Evolutionary conservation across 2,329 filamentous ascomycete genomes (phyloP).

Genomic region (Trichoderma afroharzianum): DNA sequence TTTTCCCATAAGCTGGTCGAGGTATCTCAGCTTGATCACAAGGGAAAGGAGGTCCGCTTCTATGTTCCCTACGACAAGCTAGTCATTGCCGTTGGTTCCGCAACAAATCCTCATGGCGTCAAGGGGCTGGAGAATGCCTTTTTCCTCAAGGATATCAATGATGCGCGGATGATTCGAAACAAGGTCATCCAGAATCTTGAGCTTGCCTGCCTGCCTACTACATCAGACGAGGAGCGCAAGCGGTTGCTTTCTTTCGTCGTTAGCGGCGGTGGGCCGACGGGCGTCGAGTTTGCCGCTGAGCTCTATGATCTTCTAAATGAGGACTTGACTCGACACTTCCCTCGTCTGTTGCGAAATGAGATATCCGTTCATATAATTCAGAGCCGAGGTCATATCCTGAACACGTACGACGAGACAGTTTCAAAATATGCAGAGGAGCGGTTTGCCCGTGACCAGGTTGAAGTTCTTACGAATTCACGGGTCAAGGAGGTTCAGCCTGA

Average conservation of each 20-base stretch:
- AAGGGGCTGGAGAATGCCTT: slow-evolving; percentile 90
- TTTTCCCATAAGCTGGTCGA: slow-evolving; percentile 91
- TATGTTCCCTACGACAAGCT: slow-evolving; percentile 98
- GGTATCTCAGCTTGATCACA: slow-evolving; percentile 66
- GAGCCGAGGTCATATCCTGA: slow-evolving; percentile 88
- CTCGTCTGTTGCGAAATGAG: slow-evolving; percentile 87
- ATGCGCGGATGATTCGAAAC: slow-evolving; percentile 86
- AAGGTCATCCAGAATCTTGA: slow-evolving; percentile 87
- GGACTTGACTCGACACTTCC: slow-evolving; percentile 79
- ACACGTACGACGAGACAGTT: slow-evolving; percentile 94
- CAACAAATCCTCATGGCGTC: slow-evolving; percentile 92
- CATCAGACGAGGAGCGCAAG: slow-evolving; percentile 78
- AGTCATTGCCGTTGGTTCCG: slow-evolving; percentile 85
- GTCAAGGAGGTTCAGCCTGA: slow-evolving; percentile 85
- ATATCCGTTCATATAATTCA: slow-evolving; percentile 98
- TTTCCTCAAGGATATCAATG: slow-evolving; percentile 92
- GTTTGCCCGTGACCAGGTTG: slow-evolving; percentile 86
- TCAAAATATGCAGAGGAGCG: slow-evolving; percentile 88
- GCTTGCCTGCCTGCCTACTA: slow-evolving; percentile 87
- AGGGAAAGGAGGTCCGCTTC: slow-evolving; percentile 74
- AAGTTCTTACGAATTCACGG: slow-evolving; percentile 87
- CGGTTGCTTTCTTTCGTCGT: slow-evolving; percentile 93
- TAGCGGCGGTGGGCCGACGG: slow-evolving; percentile 90
- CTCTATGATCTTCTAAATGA: slow-evolving; percentile 96
- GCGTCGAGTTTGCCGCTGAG: slow-evolving; percentile 96